Percentiles rank a stretch among this genome's conserved stretches.
Conservation (phyloP, 768 basidiomycete genomes). For the Fomitopsis pulvina region DNA sequence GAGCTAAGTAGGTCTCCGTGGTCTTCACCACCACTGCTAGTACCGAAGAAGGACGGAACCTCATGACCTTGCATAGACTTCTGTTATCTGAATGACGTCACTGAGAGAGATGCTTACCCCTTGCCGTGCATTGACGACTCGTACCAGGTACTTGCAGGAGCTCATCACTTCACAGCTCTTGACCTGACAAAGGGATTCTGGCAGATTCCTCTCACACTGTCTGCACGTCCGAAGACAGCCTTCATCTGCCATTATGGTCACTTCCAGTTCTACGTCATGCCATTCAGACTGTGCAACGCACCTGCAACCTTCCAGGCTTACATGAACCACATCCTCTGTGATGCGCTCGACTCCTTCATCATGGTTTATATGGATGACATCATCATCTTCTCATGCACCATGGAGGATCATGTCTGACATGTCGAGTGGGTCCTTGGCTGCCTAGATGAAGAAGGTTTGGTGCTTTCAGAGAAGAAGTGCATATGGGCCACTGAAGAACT, state of each 20-base stretch:
- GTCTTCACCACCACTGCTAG: conserved; percentile 22
- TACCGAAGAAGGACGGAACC: conserved; percentile 19
- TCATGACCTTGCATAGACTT: conserved; percentile 22
- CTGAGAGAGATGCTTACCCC: conserved; percentile 27
- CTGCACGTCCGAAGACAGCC: conserved; percentile 32
- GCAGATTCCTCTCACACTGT: conserved; percentile 29
- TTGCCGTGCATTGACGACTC: conserved; percentile 27
- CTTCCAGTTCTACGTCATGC: conserved; percentile 30
- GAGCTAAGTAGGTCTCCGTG: conserved; percentile 20
- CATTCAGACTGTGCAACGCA: conserved; percentile 22
- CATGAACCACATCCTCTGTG: conserved; percentile 11
- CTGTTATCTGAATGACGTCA: conserved; percentile 25
- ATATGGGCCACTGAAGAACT: conserved; percentile 30
- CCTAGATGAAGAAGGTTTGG: conserved; percentile 25
- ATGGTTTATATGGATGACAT: conserved; percentile 16
- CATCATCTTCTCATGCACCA: conserved; percentile 14
- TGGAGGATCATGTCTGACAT: conserved; percentile 13
- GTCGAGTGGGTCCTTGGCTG: conserved; percentile 13
- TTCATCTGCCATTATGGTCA: conserved; percentile 30
- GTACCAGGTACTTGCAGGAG: conserved; percentile 16
- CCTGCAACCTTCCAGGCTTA: conserved; percentile 14
- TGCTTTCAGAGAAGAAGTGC: conserved; percentile 24
- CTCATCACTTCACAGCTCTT: conserved; percentile 27
- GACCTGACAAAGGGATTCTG: conserved; percentile 36
- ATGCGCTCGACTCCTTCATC: conserved; percentile 17